These are phyloP conservation scores for Colletotrichum agaves DNA, from an alignment of 2,329 filamentous ascomycete genomes.

Conservation along the genomic window DNA sequence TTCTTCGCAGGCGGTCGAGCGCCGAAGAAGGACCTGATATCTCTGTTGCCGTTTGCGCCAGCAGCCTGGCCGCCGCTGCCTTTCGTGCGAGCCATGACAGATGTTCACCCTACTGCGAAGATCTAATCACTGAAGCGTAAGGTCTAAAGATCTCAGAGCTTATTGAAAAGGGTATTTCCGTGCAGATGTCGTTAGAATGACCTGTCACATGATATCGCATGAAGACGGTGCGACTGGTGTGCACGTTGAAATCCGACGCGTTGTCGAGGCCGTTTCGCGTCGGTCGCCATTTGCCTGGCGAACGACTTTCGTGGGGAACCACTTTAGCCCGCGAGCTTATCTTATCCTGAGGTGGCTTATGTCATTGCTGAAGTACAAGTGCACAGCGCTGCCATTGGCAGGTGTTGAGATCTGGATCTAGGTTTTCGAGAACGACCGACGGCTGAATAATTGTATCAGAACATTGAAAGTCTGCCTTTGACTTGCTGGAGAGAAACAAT, in stretches of 20 bases:
- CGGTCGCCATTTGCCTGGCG: conserved; percentile 1
- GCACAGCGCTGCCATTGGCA: too few species aligned
- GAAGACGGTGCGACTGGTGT: conserved; percentile 6
- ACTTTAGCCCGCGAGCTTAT: conserved; percentile 22
- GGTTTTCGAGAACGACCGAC: not conserved
- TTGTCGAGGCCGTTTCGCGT: conserved; percentile 28
- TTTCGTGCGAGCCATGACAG: conserved; percentile 27
- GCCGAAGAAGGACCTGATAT: conserved; percentile 32
- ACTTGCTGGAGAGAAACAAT: not conserved
- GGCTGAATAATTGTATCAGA: not conserved
- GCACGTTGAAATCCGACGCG: conserved; percentile 30
- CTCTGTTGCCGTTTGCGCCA: conserved; percentile 17
- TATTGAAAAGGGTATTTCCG: not conserved
- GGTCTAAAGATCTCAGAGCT: not conserved
- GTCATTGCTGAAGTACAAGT: not conserved
- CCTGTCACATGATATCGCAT: conserved; percentile 25
- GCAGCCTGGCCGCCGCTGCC: conserved; percentile 16
- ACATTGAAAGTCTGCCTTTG: not conserved
- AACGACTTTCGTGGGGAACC: conserved; percentile 22
- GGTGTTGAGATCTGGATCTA: not conserved
- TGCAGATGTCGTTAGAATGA: not conserved
- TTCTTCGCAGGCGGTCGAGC: conserved; percentile 1
- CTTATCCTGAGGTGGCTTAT: conserved; percentile 15
- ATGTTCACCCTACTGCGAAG: not conserved
- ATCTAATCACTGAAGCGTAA: not conserved